Percentiles rank a stretch among this genome's conserved stretches.
Conservation (phyloP, 352 stramenopile genomes). For the Globisporangium sylvaticum region DNA sequence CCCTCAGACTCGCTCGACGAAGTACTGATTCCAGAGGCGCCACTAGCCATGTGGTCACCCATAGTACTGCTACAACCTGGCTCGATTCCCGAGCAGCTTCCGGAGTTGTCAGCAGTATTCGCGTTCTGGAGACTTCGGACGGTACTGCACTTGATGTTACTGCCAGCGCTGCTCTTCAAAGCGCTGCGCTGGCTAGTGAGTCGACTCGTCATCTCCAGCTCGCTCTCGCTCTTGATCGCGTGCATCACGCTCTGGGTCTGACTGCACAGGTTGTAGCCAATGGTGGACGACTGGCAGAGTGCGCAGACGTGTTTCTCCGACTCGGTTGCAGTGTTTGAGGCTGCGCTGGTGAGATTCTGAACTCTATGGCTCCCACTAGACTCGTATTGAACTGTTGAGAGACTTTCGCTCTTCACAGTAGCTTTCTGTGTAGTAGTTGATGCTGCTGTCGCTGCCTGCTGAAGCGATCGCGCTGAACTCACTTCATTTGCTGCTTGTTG, state of each 20-base stretch:
- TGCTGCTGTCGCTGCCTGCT: neutral
- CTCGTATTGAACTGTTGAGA: neutral
- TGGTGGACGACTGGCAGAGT: constrained; percentile 54
- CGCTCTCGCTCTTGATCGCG: constrained; percentile 35
- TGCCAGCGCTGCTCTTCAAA: constrained; percentile 1
- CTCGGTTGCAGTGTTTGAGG: neutral
- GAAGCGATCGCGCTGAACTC: neutral
- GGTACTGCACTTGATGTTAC: neutral
- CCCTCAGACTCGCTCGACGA: neutral
- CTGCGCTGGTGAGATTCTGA: neutral
- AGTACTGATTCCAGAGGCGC: neutral
- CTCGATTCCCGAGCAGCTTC: neutral
- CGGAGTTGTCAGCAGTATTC: neutral
- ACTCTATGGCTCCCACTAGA: neutral
- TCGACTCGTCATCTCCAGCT: constrained; percentile 7
- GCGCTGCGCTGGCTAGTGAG: constrained; percentile 12
- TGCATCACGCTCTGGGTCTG: constrained; percentile 55
- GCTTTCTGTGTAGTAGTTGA: neutral
- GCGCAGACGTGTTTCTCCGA: constrained; percentile 18
- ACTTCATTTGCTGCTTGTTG: neutral
- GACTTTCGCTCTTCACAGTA: neutral
- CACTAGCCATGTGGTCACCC: neutral
- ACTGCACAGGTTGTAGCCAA: constrained; percentile 61
- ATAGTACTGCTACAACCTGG: neutral
- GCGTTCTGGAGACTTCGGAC: neutral